Evolutionary conservation across 2,329 filamentous ascomycete species (phyloP), one percentile per base, ranked within the genome.

Genomic region (Fusarium tupiense): DNA sequence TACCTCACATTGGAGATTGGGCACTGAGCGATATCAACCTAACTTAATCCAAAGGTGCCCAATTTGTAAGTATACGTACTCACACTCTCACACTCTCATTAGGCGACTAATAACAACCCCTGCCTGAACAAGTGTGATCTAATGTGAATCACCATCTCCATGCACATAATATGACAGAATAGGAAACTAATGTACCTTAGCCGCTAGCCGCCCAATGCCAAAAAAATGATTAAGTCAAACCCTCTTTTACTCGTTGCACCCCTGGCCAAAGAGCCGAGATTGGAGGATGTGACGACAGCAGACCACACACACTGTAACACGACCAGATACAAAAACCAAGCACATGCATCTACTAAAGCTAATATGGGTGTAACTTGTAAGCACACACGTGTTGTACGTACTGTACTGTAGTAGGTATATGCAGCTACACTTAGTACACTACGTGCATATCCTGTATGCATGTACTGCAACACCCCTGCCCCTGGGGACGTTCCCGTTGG

Each of bases 261-360:
- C 67, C 71, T 52, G 29, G 13, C n/a, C 49, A 57, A 60, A 52
- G 41, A 37, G 29, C 68, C 71, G 72, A 74, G 54, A 74, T 74
- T 75, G 57, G 61, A 74, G 68, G 72, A 75, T 74, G 72, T 75
- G 72, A 74, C 52, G 52, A 46, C 40, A 24, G 20, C 37, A 63
- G 59, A 68, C 63, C 53, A 67, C 41, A 38, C 46, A 67, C 41
- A 33, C 52, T 62, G 71, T 68, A 72, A 72, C 71, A 69, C 59
- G 50, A 61, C 50, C 50, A 37, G 50, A 35, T 35, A 35, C 33
- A 52, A 52, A 24, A 26, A 35, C 31, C 50, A 53, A 71, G 67
- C 59, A 63, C 56, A 71, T 46, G 66, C 70, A 60, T 69, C 43
- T 57, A 29, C 31, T 29, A 54, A 53, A 53, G 49, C 50, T 38